These are phyloP conservation scores for Cladosporium sp. DNA, from an alignment of 2,329 filamentous ascomycete species.

Conservation along the genomic window DNA sequence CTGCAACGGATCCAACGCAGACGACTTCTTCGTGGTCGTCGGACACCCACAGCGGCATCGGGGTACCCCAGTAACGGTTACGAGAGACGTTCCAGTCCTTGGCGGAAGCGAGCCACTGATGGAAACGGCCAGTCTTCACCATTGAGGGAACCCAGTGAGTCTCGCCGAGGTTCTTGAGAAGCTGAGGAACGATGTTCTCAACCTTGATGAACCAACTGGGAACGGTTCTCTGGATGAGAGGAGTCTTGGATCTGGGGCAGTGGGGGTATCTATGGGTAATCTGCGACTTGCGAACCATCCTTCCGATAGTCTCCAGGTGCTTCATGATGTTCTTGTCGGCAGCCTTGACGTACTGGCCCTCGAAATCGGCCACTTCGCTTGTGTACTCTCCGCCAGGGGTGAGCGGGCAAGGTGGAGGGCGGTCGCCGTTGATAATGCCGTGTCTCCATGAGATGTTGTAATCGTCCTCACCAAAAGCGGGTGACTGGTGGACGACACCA, in stretches of 20 bases:
- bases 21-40: constrained; percentile 84
- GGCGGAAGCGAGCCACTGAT: constrained; percentile 86
- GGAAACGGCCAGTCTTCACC: constrained; percentile 88
- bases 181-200: constrained; percentile 73
- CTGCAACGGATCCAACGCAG: constrained; percentile 78
- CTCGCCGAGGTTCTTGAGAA: constrained; percentile 84
- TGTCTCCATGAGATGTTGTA: constrained; percentile 75
- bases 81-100: constrained; percentile 94
- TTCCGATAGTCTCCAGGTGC: constrained; percentile 70
- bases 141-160: constrained; percentile 90
- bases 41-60: constrained; percentile 86
- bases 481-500: constrained; percentile 89
- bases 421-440: constrained; percentile 72
- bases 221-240: constrained; percentile 86
- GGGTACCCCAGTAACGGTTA: constrained; percentile 94
- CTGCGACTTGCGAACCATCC: constrained; percentile 79
- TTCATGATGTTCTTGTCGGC: constrained; percentile 94
- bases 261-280: constrained; percentile 89
- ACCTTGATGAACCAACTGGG: constrained; percentile 95
- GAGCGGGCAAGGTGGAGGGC: constrained; percentile 86
- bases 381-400: constrained; percentile 80
- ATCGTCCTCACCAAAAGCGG: constrained; percentile 94
- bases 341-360: constrained; percentile 82
- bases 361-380: constrained; percentile 71
- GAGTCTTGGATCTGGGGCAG: constrained; percentile 93